Percentiles rank a stretch among this genome's conserved stretches.
Conservation (phyloP, 2,329 filamentous ascomycete species). For the Colletotrichum eleusines region DNA sequence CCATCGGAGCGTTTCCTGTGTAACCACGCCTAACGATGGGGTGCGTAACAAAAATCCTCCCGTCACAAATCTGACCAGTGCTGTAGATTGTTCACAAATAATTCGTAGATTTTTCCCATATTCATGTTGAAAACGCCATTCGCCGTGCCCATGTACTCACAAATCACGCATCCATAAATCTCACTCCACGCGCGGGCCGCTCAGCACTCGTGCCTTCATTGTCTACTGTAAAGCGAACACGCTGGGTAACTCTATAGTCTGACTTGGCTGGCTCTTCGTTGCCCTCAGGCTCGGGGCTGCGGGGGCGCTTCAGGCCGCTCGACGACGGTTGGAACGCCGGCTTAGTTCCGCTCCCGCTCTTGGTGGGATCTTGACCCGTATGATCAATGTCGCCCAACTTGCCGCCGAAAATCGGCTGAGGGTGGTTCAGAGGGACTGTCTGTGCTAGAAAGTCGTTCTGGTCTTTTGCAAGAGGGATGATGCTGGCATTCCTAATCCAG, state of each 20-base stretch:
- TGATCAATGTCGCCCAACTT: conserved; percentile 59
- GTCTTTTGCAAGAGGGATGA: conserved; percentile 52
- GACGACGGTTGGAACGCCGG: background rate
- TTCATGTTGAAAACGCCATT: background rate
- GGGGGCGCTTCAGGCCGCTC: conserved; percentile 46
- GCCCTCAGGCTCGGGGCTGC: conserved; percentile 30
- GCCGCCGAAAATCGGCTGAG: conserved; percentile 64
- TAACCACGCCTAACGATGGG: background rate
- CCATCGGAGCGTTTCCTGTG: too few relatives aligned
- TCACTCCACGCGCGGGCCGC: background rate
- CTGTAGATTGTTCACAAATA: background rate
- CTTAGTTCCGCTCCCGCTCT: conserved; percentile 43
- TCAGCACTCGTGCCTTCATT: background rate
- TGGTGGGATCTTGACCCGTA: conserved; percentile 61
- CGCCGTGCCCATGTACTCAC: background rate
- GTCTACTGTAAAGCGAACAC: conserved; percentile 48
- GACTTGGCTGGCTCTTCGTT: conserved; percentile 31
- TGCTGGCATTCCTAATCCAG: conserved; percentile 68
- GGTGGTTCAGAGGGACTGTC: conserved; percentile 59
- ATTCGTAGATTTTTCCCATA: background rate
- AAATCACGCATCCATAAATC: conserved; percentile 4
- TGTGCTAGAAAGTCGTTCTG: conserved; percentile 56
- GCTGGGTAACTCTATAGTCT: conserved; percentile 47
- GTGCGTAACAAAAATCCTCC: too few relatives aligned
- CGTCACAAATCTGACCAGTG: background rate